phyloP scores from a whole-genome alignment of 345 rosid genomes.

The Acer negundo region DNA sequence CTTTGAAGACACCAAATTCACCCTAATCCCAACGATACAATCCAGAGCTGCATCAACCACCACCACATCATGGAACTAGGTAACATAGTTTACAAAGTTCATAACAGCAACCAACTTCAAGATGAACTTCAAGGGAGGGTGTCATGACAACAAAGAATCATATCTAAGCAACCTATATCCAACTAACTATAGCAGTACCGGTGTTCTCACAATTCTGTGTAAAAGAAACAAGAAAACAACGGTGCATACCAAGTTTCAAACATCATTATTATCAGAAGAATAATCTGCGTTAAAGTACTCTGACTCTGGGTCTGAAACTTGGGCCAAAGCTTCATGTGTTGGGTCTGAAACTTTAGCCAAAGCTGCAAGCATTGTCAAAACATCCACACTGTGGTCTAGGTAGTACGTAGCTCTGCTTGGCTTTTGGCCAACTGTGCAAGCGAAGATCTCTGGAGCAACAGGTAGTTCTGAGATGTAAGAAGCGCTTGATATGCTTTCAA shows the following conservation, averaged over 20 bases:
- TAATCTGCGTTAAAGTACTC: neutral
- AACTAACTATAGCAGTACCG: neutral
- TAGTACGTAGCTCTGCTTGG: slow-evolving; percentile 70
- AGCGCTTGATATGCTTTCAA: slow-evolving; percentile 45
- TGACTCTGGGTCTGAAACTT: slow-evolving; percentile 23
- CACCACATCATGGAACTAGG: neutral
- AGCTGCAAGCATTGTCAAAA: slow-evolving; percentile 41
- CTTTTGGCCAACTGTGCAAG: slow-evolving; percentile 65
- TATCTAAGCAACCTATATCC: slow-evolving; percentile 13
- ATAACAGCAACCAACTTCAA: neutral
- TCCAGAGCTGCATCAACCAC: neutral
- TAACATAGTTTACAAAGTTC: too few species aligned
- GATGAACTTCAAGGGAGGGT: too few species aligned
- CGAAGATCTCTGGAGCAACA: slow-evolving; percentile 46
- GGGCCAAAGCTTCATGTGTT: too few species aligned
- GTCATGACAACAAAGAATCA: slow-evolving; percentile 1
- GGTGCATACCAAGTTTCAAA: slow-evolving; percentile 20
- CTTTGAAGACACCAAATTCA: neutral
- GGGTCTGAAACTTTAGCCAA: slow-evolving; percentile 33
- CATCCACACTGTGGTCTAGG: slow-evolving; percentile 48
- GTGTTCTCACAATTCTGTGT: neutral
- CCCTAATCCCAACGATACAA: neutral
- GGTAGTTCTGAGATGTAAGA: slow-evolving; percentile 29
- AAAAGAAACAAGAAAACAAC: neutral
- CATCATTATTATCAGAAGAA: slow-evolving; percentile 4